phyloP scores from a whole-genome alignment of 2,329 filamentous ascomycete species.

The Nectriaceae sp. region DNA sequence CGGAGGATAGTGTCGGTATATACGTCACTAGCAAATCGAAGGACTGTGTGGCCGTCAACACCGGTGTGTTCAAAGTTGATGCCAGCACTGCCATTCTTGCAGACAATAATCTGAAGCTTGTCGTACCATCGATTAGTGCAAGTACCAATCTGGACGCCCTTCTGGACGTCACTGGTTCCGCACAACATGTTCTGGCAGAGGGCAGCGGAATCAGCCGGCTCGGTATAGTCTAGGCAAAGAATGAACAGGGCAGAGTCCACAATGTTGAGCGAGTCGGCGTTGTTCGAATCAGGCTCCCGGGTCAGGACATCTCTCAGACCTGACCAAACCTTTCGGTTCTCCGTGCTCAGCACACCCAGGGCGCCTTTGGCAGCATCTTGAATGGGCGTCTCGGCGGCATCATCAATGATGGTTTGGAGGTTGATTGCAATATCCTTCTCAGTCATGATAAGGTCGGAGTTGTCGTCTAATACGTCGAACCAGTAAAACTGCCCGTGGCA shows the following conservation, averaged over 20 bases:
- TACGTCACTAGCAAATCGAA: slow-evolving; percentile 92
- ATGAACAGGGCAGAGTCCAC: slow-evolving; percentile 94
- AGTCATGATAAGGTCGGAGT: slow-evolving; percentile 94
- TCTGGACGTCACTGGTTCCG: slow-evolving; percentile 87
- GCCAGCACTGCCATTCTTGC: slow-evolving; percentile 95
- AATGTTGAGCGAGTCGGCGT: slow-evolving; percentile 92
- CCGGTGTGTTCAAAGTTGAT: slow-evolving; percentile 99
- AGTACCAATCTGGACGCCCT: slow-evolving; percentile 93
- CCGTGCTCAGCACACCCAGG: slow-evolving; percentile 89
- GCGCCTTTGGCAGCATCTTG: slow-evolving; percentile 95
- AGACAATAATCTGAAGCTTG: slow-evolving; percentile 98
- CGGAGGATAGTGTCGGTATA: slow-evolving; percentile 98
- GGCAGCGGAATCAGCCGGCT: slow-evolving; percentile 76
- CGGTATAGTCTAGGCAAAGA: slow-evolving; percentile 89
- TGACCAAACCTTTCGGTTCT: slow-evolving; percentile 96
- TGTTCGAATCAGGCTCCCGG: slow-evolving; percentile 85
- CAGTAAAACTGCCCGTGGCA: slow-evolving; percentile 97
- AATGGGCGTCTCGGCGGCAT: slow-evolving; percentile 85
- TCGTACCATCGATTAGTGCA: slow-evolving; percentile 99
- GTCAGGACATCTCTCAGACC: slow-evolving; percentile 85
- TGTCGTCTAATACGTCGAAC: slow-evolving; percentile 96
- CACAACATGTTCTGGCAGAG: slow-evolving; percentile 99
- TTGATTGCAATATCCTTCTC: slow-evolving; percentile 93
- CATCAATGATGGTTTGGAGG: slow-evolving; percentile 86
- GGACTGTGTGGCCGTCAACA: slow-evolving; percentile 94